Base-by-base conservation (phyloP, 2,329 filamentous ascomycete genomes). In the Ophiocordyceps camponoti-rufipedis region DNA sequence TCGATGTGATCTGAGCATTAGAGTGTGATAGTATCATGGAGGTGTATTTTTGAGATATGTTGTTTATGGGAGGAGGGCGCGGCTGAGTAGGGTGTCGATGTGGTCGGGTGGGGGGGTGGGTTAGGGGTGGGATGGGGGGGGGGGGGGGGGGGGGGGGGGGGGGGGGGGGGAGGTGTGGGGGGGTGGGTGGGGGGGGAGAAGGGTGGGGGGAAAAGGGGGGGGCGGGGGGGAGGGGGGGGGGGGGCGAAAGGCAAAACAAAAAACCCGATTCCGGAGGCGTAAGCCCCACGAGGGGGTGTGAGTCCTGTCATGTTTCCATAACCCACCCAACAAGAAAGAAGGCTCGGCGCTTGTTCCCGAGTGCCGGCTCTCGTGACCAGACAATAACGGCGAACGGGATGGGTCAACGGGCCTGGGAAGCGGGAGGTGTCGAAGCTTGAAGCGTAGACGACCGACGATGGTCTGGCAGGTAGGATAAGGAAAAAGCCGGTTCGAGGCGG, bases 281-380 rank as follows among this genome's bases (percentile, higher is more conserved):
- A 42, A 35, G 49, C 48, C 41, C 44, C 43, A 52, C 48, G 47
- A 50, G 35, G 16, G 35, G 35, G 35, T 38, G 35, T 38, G 14
- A 16, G 14, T 16, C 35, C 6, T n/a, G 14, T 23, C 23, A 38
- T 9, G 14, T 16, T 16, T 10, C 35, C 35, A n/a, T 8, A 38
- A 38, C 35, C 35, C n/a, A 38, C 16, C 29, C 4, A 31, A 31
- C 14, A 38, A 16, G 35, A n/a, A 16, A 38, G n/a, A 35, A n/a
- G 32, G 32, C n/a, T 38, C 35, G 35, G n/a, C 35, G n/a, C 14
- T n/a, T 38, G 14, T 14, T 38, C 35, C 35, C 35, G 35, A 38
- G n/a, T 38, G 35, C 35, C 35, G 35, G 35, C 35, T 38, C 35
- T 38, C 14, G 14, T 38, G 39, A 41, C 39, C 39, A 23, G 39